Base-by-base conservation (phyloP, 768 basidiomycete species). In the Tubosaeta brunneosetosa region DNA sequence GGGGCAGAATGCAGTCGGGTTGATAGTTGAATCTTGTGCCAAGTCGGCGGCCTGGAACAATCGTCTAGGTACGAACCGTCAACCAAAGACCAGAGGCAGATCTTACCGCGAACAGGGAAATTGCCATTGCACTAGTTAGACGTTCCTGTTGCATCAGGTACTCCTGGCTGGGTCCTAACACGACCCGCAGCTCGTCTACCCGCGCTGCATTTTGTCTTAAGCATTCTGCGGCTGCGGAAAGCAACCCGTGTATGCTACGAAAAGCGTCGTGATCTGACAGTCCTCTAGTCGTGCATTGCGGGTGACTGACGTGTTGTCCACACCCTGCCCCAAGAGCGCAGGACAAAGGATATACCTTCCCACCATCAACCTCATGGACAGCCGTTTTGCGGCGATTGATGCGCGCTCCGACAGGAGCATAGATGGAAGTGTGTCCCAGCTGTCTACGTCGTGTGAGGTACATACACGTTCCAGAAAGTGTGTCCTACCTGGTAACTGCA, bases 401-500 rank as follows among this genome's bases (percentile, higher is more conserved):
- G 74, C 68, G 22, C 72, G 57, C 16, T 73, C 67, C 2, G 83
- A 84, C 11, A 72, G 67, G 14, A 86, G 66, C 8, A 77, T 63
- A 13, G 60, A 62, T 9, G 74, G 61, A 26, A 86, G 60, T 40
- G 67, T 71, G n/a, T 67, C 51, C 84, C 81, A 90, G 7, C 64
- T 72, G 43, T 80, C 87, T 86, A 31, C 31, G 2, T 51, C 31
- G 37, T 17, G 44, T 67, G 34, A 68, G 58, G 47, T 34, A 10
- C 47, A 41, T 17, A 4, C 25, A 44, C 19, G 14, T 42, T 34
- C 29, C 25, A 10, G 31, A 8, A 31, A 27, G 46, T 9, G 11
- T 13, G 40, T 50, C 60, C 55, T 66, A 84, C 87, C 76, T 53
- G 88, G 88, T n/a, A 91, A 69, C 57, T 89, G 86, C 22, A 77